Base-by-base conservation (phyloP, 805 yeast species). In the Saturnispora bothae region DNA sequence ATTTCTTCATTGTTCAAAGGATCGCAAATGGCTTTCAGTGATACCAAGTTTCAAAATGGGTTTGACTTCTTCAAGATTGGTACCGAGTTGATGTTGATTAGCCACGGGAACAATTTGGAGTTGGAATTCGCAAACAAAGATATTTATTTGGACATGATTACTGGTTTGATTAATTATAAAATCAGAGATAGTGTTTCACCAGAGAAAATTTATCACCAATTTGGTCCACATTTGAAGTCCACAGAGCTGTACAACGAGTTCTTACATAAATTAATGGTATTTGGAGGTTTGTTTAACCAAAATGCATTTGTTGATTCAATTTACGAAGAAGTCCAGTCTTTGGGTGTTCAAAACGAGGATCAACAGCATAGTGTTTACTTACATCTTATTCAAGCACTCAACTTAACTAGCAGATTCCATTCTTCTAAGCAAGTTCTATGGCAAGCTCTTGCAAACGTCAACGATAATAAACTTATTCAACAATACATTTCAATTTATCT, bases 401-500 rank as follows among this genome's bases (percentile, higher is more conserved):
- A 75, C 10, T 59, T 61, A 36, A 69, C 72, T 31, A 70, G 68
- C 29, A 71, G 76, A 44, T 45, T 65, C 27, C 60, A 63, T 7
- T 47, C 68, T 29, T 77, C 84, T 3, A 66, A 79, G 1, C 63
- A 68, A 41, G 66, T 78, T 40, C 57, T 81, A 48, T 82, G 79
- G 50, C 60, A 65, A 29, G 60, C 78, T 5, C 53, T 79, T 30
- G 47, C 62, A 0, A 34, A 46, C 9, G 33, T 45, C 5, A 16
- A 39, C 6, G 27, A 33, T 18, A 43, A 45, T 18, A 28, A 39
- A 9, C 45, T 43, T 2, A 43, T 55, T 13, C 45, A 52, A 2
- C 26, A 33, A 3, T 36, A 59, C 23, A 34, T 60, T 13, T 52
- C 62, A 8, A 36, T 51, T 25, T 61, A 39, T 37, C 31, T 60